These are phyloP conservation scores for Collybiopsis luxurians DNA, from an alignment of 768 basidiomycete genomes.

Conservation along the genomic window DNA sequence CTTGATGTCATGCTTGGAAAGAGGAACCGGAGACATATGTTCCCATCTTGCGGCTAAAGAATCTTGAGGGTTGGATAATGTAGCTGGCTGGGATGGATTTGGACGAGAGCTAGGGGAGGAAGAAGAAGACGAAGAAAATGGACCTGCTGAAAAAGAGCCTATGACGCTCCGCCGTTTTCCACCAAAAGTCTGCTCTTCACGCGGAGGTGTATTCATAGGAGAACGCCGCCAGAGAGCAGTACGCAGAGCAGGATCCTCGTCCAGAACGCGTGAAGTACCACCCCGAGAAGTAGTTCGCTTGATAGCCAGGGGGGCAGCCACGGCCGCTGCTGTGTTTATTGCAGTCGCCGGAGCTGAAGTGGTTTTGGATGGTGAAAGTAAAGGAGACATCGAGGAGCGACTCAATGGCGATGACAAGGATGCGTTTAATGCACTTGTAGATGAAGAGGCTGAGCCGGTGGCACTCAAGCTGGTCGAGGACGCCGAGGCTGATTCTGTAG, in stretches of 20 bases:
- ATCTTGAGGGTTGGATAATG: conserved; percentile 59
- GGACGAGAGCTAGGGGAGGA: conserved; percentile 44
- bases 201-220: conserved; percentile 66
- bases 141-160: conserved; percentile 27
- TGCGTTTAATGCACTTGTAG: background rate
- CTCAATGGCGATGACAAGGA: conserved; percentile 18
- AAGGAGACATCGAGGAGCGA: conserved; percentile 13
- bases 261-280: conserved; percentile 41
- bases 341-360: conserved; percentile 26
- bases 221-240: conserved; percentile 52
- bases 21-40: conserved; percentile 72
- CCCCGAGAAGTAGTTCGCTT: conserved; percentile 28
- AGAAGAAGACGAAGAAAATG: conserved; percentile 41
- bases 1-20: conserved; percentile 84
- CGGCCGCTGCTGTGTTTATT: conserved; percentile 17
- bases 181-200: conserved; percentile 52
- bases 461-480: conserved; percentile 25
- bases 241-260: conserved; percentile 54
- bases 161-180: conserved; percentile 54
- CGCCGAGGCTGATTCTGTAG: conserved; percentile 50
- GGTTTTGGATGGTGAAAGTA: conserved; percentile 33
- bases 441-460: conserved; percentile 23
- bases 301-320: conserved; percentile 43
- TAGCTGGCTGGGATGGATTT: conserved; percentile 67
- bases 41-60: conserved; percentile 90